Conservation (phyloP, 2,329 filamentous ascomycete species). For the Sarocladium kiliense region DNA sequence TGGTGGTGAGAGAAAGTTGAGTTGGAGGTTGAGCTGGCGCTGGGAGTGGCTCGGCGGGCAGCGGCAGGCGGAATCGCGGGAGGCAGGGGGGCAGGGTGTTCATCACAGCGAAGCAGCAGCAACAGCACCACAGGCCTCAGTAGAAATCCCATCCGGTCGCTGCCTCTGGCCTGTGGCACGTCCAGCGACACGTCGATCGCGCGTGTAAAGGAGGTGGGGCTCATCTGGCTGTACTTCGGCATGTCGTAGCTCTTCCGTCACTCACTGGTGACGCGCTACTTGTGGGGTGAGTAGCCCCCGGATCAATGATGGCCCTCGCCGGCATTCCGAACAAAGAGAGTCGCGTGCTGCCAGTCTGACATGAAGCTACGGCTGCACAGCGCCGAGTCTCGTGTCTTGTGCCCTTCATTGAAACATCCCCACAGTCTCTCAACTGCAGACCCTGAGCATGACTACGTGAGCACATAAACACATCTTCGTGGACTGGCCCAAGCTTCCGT, state of each 20-base stretch:
- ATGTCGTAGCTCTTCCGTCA: background rate
- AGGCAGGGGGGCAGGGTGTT: background rate
- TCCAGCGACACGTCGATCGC: constrained; percentile 7
- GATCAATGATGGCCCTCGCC: background rate
- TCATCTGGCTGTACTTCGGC: background rate
- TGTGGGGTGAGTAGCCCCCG: background rate
- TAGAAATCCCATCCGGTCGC: background rate
- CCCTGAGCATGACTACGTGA: too few species aligned
- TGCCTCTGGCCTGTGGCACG: constrained; percentile 1
- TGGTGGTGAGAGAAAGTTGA: constrained; percentile 9
- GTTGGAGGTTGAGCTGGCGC: constrained; percentile 9
- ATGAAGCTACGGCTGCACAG: too few species aligned
- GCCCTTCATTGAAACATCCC: too few species aligned
- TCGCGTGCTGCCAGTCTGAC: too few species aligned
- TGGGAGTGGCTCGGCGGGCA: constrained; percentile 3
- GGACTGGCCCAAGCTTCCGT: too few species aligned
- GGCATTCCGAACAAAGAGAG: background rate
- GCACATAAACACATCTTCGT: too few species aligned
- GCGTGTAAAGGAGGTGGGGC: constrained; percentile 1
- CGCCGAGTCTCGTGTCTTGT: too few species aligned
- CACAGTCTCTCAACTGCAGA: too few species aligned
- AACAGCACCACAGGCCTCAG: too few species aligned
- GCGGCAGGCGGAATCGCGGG: background rate
- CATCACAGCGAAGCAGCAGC: background rate
- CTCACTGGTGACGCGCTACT: background rate